phyloP scores from a whole-genome alignment of 2,329 filamentous ascomycete species.

The Penicillium concentricum region DNA sequence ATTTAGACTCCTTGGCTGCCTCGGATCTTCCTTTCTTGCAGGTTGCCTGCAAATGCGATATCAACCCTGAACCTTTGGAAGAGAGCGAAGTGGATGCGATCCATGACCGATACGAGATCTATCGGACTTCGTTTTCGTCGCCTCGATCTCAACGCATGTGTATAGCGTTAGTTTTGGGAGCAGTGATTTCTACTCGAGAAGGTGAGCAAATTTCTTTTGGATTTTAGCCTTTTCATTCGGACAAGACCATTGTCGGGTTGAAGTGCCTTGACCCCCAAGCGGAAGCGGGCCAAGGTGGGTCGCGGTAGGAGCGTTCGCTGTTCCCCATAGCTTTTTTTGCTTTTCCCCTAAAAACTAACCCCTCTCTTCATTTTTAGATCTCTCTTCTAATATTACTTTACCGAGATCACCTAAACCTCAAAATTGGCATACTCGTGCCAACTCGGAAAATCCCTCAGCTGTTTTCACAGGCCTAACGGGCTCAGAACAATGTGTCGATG shows the following conservation, averaged over 20 bases:
- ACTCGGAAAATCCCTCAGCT: slow-evolving; percentile 66
- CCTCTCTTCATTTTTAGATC: neutral
- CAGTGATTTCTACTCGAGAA: slow-evolving; percentile 65
- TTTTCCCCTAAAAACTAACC: slow-evolving; percentile 6
- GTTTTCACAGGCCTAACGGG: slow-evolving; percentile 47
- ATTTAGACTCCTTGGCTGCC: slow-evolving; percentile 68
- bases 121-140: slow-evolving; percentile 69
- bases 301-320: slow-evolving; percentile 31
- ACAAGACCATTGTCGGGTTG: slow-evolving; percentile 3
- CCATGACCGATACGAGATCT: slow-evolving; percentile 68
- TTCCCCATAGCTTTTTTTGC: slow-evolving; percentile 13
- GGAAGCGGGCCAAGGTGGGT: slow-evolving; percentile 28
- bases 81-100: slow-evolving; percentile 70
- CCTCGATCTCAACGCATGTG: slow-evolving; percentile 73
- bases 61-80: slow-evolving; percentile 54
- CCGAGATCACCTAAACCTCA: slow-evolving; percentile 61
- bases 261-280: slow-evolving; percentile 18
- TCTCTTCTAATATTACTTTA: slow-evolving; percentile 23
- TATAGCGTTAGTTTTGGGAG: slow-evolving; percentile 71
- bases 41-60: slow-evolving; percentile 88
- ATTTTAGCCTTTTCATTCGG: neutral
- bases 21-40: slow-evolving; percentile 74
- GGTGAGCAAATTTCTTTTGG: slow-evolving; percentile 54
- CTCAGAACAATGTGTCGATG: slow-evolving; percentile 37
- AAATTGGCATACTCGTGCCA: slow-evolving; percentile 66